These are phyloP conservation scores for Euphorbia tirucalli DNA, from an alignment of 345 rosid genomes.

Conservation along the genomic window DNA sequence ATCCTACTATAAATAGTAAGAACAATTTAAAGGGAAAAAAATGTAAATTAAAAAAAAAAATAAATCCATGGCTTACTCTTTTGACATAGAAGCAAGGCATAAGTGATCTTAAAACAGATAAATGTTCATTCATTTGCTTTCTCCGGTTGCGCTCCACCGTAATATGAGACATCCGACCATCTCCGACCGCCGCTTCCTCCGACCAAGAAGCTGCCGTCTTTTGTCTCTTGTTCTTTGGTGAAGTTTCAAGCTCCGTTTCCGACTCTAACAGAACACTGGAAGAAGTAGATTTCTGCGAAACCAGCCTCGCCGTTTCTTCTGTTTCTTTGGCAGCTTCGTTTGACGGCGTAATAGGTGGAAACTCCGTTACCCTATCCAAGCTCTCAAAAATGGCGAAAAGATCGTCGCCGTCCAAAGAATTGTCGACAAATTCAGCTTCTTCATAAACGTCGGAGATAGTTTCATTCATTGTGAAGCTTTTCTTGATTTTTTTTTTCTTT, in stretches of 20 bases:
- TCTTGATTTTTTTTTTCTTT: not conserved
- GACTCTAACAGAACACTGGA: slow-evolving; percentile 35
- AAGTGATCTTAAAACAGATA: slow-evolving; percentile 75
- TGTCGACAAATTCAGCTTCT: slow-evolving; percentile 49
- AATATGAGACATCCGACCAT: slow-evolving; percentile 80
- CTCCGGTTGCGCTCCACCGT: slow-evolving; percentile 96
- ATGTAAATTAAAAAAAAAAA: not conserved
- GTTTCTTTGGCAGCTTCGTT: slow-evolving; percentile 28
- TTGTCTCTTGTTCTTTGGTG: slow-evolving; percentile 45
- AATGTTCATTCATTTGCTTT: slow-evolving; percentile 95
- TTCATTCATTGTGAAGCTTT: slow-evolving; percentile 39
- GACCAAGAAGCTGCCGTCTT: slow-evolving; percentile 23
- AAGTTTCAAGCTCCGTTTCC: slow-evolving; percentile 41
- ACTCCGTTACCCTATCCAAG: slow-evolving; percentile 56
- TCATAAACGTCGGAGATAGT: slow-evolving; percentile 45
- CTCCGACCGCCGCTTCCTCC: slow-evolving; percentile 35
- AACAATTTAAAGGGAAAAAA: not conserved
- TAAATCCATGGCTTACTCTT: slow-evolving; percentile 51
- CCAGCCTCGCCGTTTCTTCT: slow-evolving; percentile 11
- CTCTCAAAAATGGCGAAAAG: slow-evolving; percentile 74
- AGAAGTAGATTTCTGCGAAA: slow-evolving; percentile 36
- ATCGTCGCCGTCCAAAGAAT: slow-evolving; percentile 59
- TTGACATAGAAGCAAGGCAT: slow-evolving; percentile 99
- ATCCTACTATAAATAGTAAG: not conserved
- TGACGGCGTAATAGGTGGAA: slow-evolving; percentile 42